A percentile compares a stretch with the other conserved stretches of the same genome.
phyloP scores from a whole-genome alignment of 208 protist species.

The Trichomonas vaginalis region DNA sequence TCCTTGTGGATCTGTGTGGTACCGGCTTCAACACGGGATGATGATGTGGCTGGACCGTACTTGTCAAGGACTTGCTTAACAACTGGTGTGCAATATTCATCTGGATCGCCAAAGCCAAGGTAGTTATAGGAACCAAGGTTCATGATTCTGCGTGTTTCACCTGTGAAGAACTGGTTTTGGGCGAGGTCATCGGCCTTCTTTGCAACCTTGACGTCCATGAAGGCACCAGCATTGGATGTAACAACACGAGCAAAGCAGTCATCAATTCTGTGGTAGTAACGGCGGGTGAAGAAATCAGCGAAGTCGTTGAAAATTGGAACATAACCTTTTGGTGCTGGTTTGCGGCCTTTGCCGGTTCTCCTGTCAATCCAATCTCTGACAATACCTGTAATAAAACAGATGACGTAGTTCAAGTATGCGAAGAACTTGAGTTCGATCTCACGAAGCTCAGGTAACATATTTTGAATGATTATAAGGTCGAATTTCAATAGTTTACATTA shows the following conservation, averaged over 20 bases:
- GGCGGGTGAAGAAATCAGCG: constrained; percentile 36
- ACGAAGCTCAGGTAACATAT: background rate
- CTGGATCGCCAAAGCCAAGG: constrained; percentile 42
- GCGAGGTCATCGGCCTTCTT: background rate
- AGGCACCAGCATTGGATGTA: constrained; percentile 26
- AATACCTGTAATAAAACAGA: background rate
- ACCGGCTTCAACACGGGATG: background rate
- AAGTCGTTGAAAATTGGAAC: background rate
- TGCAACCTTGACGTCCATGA: background rate
- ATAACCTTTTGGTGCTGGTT: background rate
- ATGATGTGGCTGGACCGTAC: constrained; percentile 25
- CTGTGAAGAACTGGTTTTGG: constrained; percentile 21
- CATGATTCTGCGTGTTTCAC: constrained; percentile 24
- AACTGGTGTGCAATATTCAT: constrained; percentile 22
- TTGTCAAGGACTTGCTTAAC: constrained; percentile 20
- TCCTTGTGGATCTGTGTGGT: constrained; percentile 28
- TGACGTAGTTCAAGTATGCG: background rate
- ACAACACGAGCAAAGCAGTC: constrained; percentile 39
- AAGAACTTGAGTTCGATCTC: background rate
- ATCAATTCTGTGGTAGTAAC: constrained; percentile 32
- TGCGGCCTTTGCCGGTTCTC: background rate
- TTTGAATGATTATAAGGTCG: no score
- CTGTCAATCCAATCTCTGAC: background rate
- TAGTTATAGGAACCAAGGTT: constrained; percentile 49
- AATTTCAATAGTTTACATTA: no score